Base-by-base conservation (phyloP, 2,329 filamentous ascomycete genomes). In the Xylaria hypoxylon region DNA sequence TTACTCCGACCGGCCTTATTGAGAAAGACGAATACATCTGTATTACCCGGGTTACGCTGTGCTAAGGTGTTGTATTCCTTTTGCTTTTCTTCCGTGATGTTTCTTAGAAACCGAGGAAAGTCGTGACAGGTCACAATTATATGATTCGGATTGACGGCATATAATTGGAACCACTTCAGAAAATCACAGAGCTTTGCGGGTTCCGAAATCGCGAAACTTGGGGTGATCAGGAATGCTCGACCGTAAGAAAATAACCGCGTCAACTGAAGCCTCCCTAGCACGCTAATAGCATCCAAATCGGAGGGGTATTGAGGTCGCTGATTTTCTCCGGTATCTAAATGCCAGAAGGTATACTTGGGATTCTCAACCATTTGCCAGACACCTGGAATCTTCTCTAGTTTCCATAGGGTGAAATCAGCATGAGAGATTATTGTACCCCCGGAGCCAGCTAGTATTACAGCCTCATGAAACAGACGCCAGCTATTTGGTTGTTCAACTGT, bases 161-260 rank as follows among this genome's bases (percentile, higher is more conserved):
- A 61, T 62, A 63, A 3, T 28, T 60, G 58, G 64, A 76, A 83
- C 82, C 82, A 85, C 3, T 76, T 70, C 4, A 86, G 62, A 24
- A 86, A 73, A 0, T 76, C 69, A 33, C 74, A 76, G 1, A 81
- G 73, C 26, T 73, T 77, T 2, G 71, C 70, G 1, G 84, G 84
- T 57, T 85, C 81, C 0, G 82, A 80, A 11, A 84, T 74, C 1
- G 82, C 73, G 55, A 86, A 85, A 68, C 84, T 85, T 4, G 84
- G 84, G 0, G 83, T 85, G 3, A 86, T 72, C 0, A 86, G 70
- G n/a, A 86, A 77, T 4, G 77, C 81, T 6, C 79, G 76, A 0
- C 83, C 82, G 24, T 76, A 72, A 2, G 83, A 83, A 59, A 86
- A 84, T 2, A 86, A 70, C 2, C 77, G 77, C 1, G 76, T 82